Evolutionary conservation across 2,329 filamentous ascomycete genomes (phyloP), one percentile per base, ranked within the genome.

Genomic region (Triangularia verruculosa): DNA sequence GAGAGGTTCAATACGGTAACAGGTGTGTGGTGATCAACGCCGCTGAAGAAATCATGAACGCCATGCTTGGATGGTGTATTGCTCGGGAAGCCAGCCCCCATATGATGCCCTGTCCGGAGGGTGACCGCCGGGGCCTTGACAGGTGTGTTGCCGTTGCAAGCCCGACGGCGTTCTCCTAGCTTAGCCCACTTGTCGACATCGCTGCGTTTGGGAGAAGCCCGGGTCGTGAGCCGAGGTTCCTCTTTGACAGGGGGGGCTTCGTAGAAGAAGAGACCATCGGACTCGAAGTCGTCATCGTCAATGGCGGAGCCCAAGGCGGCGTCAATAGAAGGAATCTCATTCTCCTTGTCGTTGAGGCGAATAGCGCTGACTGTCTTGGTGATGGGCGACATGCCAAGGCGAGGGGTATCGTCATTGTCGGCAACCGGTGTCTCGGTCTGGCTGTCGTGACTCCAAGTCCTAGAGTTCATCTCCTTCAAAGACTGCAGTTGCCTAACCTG

Each of bases 141-240:
- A 27, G 79, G 70, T 65, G 82, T 79, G 55, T 79, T 76, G 55
- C 84, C 83, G 28, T 76, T 79, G 72, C 83, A 86, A 64, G 86
- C 91, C 65, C 93, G 88, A 61, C 94, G 86, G 71, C 90, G 89
- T 74, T 96, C 90, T 67, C 94, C 94, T 57, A 98, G 82, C 12
- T 88, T 91, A 24, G 90, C 87, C 94, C 94, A 98, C 75, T 96
- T 97, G 77, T 97, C 94, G 59, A 91, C 66, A 51, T 73, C 73
- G 68, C 71, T 79, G 61, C 85, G 85, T 79, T 91, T 92, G 22
- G 86, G 79, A 27, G 88, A 83, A 52, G 90, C 85, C 71, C 83
- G 83, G 62, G 81, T 76, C 4, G 78, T 74, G n/a, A 71, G 69
- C 5, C 67, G 65, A 62, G 65, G 52, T 53, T 66, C 66, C 27